Conservation (phyloP, 768 basidiomycete genomes). For the Chiua virens region DNA sequence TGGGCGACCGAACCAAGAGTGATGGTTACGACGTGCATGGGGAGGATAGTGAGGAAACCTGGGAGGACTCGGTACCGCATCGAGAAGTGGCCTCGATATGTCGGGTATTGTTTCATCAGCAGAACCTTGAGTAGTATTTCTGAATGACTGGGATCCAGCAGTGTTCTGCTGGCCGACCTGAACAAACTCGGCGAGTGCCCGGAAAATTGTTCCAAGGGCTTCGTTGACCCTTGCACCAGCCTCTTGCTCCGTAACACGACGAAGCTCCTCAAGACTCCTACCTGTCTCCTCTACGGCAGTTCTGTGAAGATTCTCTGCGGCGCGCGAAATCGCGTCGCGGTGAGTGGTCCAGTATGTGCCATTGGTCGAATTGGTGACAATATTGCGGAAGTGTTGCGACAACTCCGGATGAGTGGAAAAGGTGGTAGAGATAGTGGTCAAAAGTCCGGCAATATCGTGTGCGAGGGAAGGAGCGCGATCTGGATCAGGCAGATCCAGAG, state of each 20-base stretch:
- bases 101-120: background rate
- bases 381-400: conserved; percentile 62
- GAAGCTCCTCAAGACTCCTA: conserved; percentile 44
- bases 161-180: conserved; percentile 16
- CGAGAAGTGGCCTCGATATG: conserved; percentile 6
- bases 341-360: conserved; percentile 73
- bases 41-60: conserved; percentile 18
- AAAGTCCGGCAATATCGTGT: conserved; percentile 61
- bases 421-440: conserved; percentile 55
- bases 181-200: conserved; percentile 44
- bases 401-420: conserved; percentile 70
- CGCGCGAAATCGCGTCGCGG: conserved; percentile 56
- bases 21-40: conserved; percentile 19
- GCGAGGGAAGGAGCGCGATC: conserved; percentile 47
- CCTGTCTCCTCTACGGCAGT: conserved; percentile 39
- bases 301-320: conserved; percentile 54
- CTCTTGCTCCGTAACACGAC: conserved; percentile 57
- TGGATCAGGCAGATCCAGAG: conserved; percentile 36
- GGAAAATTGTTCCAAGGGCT: conserved; percentile 58
- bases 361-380: conserved; percentile 57
- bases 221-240: conserved; percentile 64
- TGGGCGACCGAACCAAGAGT: conserved; percentile 25
- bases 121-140: background rate
- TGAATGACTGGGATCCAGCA: conserved; percentile 1
- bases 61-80: conserved; percentile 12